Evolutionary conservation across 225 moss, liverwort and hornwort genomes (phyloP), one percentile per base, ranked within the genome.

Genomic region (Bryum argenteum): DNA sequence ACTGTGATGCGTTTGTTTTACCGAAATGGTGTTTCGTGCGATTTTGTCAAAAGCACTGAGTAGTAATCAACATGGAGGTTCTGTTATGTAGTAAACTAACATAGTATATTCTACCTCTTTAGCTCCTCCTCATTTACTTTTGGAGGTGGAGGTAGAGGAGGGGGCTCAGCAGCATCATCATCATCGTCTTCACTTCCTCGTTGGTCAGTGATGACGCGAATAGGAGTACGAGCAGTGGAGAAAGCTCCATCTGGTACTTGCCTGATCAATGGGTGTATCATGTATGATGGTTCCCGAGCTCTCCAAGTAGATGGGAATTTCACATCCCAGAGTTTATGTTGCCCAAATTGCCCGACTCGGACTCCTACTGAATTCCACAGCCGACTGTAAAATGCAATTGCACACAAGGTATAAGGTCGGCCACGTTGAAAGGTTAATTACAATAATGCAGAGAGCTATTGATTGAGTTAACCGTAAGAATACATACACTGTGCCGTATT

Each of bases 281-380:
- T 68, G 26, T 91, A 94, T 4, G 91, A 91, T 24, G 89, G 83
- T 19, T 91, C 91, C 48, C 85, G 80, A n/a, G 82, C 67, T 62
- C 75, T 88, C 93, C 93, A 94, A 0, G 84, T 81, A 2, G 72
- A 74, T 8, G 83, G 70, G 15, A 72, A 64, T 37, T 79, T 77
- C 3, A 94, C 17, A 74, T 91, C 81, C 93, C 93, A 94, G 28
- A 85, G 72, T 16, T 72, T 75, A 17, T 84, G 84, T 33, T 91
- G 93, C n/a, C 93, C 93, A 79, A 94, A 94, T 54, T 94, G 91
- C 19, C 93, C 93, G 15, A 94, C 77, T 57, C 85, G 84, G 52
- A 83, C 66, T 58, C 93, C 93, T 16, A 82, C 71, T 28, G 86
- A 84, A 24, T 81, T 91, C 93, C 93, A 94, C 9, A 94, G 58